phyloP scores from a whole-genome alignment of 2,329 filamentous ascomycete species.

The Penicillium sp. region DNA sequence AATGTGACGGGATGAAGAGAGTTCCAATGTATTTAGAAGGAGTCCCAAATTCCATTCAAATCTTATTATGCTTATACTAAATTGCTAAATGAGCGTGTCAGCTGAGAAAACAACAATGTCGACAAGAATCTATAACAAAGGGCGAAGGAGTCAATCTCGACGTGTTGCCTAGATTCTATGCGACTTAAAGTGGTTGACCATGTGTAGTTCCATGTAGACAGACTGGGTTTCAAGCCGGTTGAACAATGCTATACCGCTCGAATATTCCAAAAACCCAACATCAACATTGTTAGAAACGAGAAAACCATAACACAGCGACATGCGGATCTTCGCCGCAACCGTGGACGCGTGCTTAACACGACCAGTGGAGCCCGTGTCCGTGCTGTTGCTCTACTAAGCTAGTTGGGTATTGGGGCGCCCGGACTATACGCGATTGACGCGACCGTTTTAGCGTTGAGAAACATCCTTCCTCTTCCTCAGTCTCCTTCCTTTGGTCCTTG shows the following conservation, averaged over 20 bases:
- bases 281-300: too few relatives aligned
- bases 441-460: slow-evolving; percentile 19
- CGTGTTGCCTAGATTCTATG: neutral
- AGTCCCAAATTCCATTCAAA: neutral
- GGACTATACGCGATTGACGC: slow-evolving; percentile 31
- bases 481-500: neutral
- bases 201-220: too few relatives aligned
- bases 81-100: neutral
- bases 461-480: neutral
- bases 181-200: too few relatives aligned
- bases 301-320: too few relatives aligned
- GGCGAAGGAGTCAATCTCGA: neutral
- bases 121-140: neutral
- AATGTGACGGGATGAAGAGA: neutral
- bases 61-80: neutral
- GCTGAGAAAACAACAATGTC: neutral
- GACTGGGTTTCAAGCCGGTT: too few relatives aligned
- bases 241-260: neutral
- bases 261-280: neutral
- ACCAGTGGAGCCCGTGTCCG: slow-evolving; percentile 26
- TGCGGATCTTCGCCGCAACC: neutral
- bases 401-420: slow-evolving; percentile 12
- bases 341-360: slow-evolving; percentile 30
- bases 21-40: neutral
- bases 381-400: slow-evolving; percentile 31